Conservation (phyloP, 768 basidiomycete genomes). For the Hysterangium stoloniferum region DNA sequence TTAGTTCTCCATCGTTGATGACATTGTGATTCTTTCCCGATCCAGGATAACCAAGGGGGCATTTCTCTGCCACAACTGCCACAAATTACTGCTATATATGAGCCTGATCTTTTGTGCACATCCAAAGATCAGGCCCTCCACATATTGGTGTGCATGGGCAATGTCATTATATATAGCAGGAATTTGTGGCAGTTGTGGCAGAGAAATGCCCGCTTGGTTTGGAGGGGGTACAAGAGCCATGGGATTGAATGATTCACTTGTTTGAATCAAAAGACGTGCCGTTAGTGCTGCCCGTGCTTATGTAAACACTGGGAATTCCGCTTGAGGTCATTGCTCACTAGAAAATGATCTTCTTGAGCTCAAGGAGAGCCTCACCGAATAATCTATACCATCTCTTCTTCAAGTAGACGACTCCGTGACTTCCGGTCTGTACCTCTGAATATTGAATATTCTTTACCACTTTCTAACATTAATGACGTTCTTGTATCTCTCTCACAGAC, state of each 20-base stretch:
- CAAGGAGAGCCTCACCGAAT: conserved; percentile 89
- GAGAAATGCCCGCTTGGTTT: conserved; percentile 35
- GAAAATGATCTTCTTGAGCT: conserved; percentile 98
- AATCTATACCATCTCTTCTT: conserved; percentile 86
- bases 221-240: too few species aligned
- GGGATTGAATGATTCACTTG: too few species aligned
- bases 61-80: conserved; percentile 38
- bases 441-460: conserved; percentile 21
- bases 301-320: too few species aligned
- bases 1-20: not conserved
- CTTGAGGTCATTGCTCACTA: too few species aligned
- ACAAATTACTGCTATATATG: conserved; percentile 34
- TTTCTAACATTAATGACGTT: conserved; percentile 25
- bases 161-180: too few species aligned
- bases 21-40: conserved; percentile 16
- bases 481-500: conserved; percentile 25
- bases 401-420: conserved; percentile 81
- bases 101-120: too few species aligned
- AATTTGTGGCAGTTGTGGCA: conserved; percentile 33
- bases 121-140: too few species aligned
- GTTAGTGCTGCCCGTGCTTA: too few species aligned
- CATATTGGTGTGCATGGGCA: too few species aligned
- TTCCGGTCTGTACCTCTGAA: conserved; percentile 33
- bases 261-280: too few species aligned
- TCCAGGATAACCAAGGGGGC: conserved; percentile 28